These are phyloP conservation scores for Sporobolus alterniflorus DNA, from an alignment of 202 grass and related monocot genomes.

Conservation along the genomic window DNA sequence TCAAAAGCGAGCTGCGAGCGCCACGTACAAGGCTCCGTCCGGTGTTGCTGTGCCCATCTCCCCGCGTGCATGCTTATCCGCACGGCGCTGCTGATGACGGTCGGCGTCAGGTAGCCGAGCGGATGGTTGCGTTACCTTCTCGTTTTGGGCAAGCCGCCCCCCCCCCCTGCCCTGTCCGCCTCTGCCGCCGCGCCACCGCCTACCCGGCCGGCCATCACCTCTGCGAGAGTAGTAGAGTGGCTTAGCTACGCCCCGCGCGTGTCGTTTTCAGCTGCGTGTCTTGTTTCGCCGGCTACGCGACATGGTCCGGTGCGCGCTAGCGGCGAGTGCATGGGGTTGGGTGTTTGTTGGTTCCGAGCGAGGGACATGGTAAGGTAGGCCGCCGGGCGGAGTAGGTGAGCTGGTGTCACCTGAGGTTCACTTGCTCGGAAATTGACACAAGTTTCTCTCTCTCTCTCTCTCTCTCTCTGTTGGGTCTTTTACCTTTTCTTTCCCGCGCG, in stretches of 20 bases:
- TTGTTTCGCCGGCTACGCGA: neutral
- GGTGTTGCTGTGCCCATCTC: conserved; percentile 13
- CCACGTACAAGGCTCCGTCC: too few species aligned
- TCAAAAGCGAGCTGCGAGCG: conserved; percentile 1
- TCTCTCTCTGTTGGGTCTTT: too few species aligned
- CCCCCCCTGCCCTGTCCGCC: neutral
- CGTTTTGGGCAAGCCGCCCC: neutral
- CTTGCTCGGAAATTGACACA: too few species aligned
- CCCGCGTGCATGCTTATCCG: conserved; percentile 35
- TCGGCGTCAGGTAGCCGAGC: neutral
- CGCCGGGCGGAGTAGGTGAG: neutral
- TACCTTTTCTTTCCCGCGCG: too few species aligned
- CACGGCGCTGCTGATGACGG: neutral
- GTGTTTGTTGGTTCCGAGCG: neutral
- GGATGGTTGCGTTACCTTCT: conserved; percentile 12
- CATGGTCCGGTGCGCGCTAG: neutral
- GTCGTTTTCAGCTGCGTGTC: neutral
- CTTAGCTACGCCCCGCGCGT: neutral
- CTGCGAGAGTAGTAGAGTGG: neutral
- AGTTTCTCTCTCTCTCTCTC: too few species aligned
- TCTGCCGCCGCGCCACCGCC: neutral
- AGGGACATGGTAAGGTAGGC: neutral
- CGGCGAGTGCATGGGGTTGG: too few species aligned
- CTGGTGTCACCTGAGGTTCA: neutral
- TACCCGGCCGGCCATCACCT: too few species aligned